A percentile compares a stretch with the other conserved stretches of the same genome.
Conservation (phyloP, 148 eudicot species). For the Rhododendron mucronatum region DNA sequence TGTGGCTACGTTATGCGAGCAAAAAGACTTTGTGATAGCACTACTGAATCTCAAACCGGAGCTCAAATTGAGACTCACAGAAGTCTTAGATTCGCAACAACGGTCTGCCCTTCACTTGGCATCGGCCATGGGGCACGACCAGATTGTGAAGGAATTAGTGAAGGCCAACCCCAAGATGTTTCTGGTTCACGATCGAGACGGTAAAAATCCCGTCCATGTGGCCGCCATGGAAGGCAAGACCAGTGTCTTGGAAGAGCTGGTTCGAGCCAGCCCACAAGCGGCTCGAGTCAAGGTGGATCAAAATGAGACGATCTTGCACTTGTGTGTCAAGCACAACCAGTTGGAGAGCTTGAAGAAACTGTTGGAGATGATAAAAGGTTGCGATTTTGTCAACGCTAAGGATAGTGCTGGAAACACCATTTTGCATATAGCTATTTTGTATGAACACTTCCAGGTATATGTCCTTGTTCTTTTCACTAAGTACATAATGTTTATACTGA, state of each 20-base stretch:
- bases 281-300: constrained; percentile 18
- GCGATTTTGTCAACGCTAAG: background rate
- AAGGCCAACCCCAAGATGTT: constrained; percentile 16
- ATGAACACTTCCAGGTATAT: background rate
- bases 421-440: background rate
- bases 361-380: background rate
- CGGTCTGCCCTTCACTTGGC: constrained; percentile 21
- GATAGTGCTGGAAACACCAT: background rate
- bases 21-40: background rate
- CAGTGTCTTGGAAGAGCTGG: constrained; percentile 18
- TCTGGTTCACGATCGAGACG: constrained; percentile 23
- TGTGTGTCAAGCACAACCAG: constrained; percentile 26
- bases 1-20: background rate
- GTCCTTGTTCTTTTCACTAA: background rate
- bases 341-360: background rate
- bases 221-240: constrained; percentile 26
- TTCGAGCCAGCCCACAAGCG: constrained; percentile 14
- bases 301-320: constrained; percentile 24
- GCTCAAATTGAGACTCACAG: background rate
- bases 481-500: too few relatives aligned
- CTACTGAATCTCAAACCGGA: background rate
- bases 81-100: background rate
- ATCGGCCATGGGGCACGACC: constrained; percentile 4
- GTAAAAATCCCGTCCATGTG: constrained; percentile 37
- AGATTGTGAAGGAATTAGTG: background rate